Evolutionary conservation across 306 rosid genomes (phyloP), one percentile per base, ranked within the genome.

Genomic region (Comarum palustre): DNA sequence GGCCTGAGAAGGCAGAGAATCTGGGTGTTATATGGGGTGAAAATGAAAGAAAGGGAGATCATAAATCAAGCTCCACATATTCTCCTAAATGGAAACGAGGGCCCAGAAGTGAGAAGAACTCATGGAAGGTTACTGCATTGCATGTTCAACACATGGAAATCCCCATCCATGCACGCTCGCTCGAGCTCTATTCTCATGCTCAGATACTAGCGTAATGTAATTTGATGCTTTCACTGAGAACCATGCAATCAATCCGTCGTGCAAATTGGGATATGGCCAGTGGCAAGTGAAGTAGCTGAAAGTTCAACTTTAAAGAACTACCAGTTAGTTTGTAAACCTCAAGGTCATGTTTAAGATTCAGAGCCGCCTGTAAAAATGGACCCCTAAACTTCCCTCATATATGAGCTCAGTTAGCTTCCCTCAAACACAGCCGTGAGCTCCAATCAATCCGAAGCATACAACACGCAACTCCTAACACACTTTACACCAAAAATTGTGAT

Each of bases 61-160:
- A 60, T 38, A 32, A 12, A 36, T 6, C n/a, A 4, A 10, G 51
- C 31, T 55, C 80, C 80, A 76, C 80, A 19, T n/a, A 36, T 73
- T 61, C 31, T 20, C 17, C 38, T 3, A 32, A 19, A 45, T 45
- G 70, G 59, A 32, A 46, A 11, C 22, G 70, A 62, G 78, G 82
- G 74, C 45, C 82, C 82, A 25, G 62, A 24, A 46, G 71, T 73
- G 79, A 73, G 82, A 32, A 29, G 2, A 73, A 42, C 82, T 68
- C 78, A 73, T 78, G 82, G 69, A 73, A 73, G 69, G 25, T 72
- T 41, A 64, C 69, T 73, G 75, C 59, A 14, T 46, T 39, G 41
- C 81, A 51, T 66, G 65, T 48, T 63, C 75, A 43, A 62, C 71
- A 7, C 81, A 71, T 77, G 77, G 68, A 19, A 25, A 45, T 52